Base-by-base conservation (phyloP, 1,139 yeast species). In the Debaryomyces robertsiae region DNA sequence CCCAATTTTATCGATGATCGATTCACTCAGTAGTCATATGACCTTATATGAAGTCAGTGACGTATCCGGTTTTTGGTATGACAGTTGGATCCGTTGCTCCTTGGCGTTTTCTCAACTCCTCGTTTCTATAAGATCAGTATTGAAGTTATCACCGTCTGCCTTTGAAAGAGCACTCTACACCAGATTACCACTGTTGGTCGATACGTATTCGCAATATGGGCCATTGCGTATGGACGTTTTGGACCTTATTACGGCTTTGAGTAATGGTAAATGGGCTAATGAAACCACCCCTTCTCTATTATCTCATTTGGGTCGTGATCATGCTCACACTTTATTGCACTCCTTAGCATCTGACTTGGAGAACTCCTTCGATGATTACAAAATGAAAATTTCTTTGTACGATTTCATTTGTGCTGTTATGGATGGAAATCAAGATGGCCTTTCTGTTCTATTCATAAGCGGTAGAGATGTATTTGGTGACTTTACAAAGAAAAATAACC, bases 371-470 rank as follows among this genome's bases (percentile, higher is more conserved):
- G 86, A 81, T 49, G 79, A 78, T 41, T 77, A 75, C 45, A 63
- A 61, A 11, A 66, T 84, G 31, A 76, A 84, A 43, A 76, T 80
- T 18, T 69, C 78, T 4, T 65, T 87, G 14, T 86, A 86, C 53
- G 80, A 77, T 42, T 86, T 89, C 49, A 79, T 91, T 45, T 76
- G 93, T n/a, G 75, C 90, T 0, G 83, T 88, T 4, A 75, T 87
- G 73, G 79, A 77, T 48, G 82, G 88, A 6, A 79, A 83, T 43
- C 97, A 93, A 63, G 95, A 90, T 56, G 98, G 98, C 1, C 65
- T 91, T 23, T 76, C 95, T 0, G 85, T 87, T 38, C 69, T 87
- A 33, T 79, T 93, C 46, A 69, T 89, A 32, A 84, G 88, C 37
- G 96, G 95, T 1, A 67, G 78, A 44, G 84, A 82, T 47, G 78